Percentiles rank a stretch among this genome's conserved stretches.
phyloP scores from a whole-genome alignment of 176 grass and related monocot genomes.

The Bothriochloa decipiens region DNA sequence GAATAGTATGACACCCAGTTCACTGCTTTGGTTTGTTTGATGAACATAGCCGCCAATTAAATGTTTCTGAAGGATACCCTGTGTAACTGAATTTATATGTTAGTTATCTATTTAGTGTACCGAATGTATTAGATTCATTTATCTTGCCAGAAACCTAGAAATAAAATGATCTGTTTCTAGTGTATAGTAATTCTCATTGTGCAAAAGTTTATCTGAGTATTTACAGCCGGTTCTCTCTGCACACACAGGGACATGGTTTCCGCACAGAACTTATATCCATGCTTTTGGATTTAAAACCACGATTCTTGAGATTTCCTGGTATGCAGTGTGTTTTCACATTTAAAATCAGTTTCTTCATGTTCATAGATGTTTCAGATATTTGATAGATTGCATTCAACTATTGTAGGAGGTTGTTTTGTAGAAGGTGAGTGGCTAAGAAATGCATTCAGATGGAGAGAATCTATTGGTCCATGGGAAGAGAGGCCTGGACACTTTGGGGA shows the following conservation, averaged over 20 bases:
- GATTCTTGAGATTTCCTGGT: constrained; percentile 94
- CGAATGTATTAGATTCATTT: not conserved
- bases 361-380: not conserved
- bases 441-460: constrained; percentile 90
- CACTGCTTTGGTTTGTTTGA: not conserved
- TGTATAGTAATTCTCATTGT: not conserved
- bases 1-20: not conserved
- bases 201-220: not conserved
- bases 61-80: not conserved
- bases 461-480: constrained; percentile 96
- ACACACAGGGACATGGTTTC: constrained; percentile 77
- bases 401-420: constrained; percentile 87
- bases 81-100: not conserved
- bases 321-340: constrained; percentile 33
- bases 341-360: constrained; percentile 26
- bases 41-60: not conserved
- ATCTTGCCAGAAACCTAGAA: constrained; percentile 22
- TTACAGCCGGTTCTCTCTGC: not conserved
- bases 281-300: constrained; percentile 81
- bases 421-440: constrained; percentile 94
- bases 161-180: not conserved
- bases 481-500: constrained; percentile 96
- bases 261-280: constrained; percentile 86
- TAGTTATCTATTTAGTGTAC: not conserved
- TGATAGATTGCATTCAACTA: constrained; percentile 23